These are phyloP conservation scores for Aspergillus tubingensis DNA, from an alignment of 2,329 filamentous ascomycete genomes.

Conservation along the genomic window DNA sequence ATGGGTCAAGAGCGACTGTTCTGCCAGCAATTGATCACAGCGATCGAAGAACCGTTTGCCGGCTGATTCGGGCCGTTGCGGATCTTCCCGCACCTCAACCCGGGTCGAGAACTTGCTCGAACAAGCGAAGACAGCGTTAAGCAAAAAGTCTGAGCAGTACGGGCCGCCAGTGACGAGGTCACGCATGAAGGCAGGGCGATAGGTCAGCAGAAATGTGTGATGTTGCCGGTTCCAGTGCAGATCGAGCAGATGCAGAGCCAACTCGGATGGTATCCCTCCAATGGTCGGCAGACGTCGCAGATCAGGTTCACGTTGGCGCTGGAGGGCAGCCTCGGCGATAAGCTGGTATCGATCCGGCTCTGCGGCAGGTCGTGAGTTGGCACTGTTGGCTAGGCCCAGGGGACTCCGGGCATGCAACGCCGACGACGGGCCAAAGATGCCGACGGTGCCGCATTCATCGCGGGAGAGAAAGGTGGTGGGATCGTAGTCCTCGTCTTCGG, in stretches of 20 bases:
- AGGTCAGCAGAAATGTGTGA: conserved; percentile 51
- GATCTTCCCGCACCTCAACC: conserved; percentile 49
- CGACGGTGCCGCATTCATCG: conserved; percentile 8
- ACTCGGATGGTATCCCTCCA: conserved; percentile 55
- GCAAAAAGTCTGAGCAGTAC: conserved; percentile 55
- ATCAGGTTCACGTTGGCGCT: conserved; percentile 47
- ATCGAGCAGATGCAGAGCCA: conserved; percentile 55
- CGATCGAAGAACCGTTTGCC: conserved; percentile 54
- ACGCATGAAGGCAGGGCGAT: conserved; percentile 56
- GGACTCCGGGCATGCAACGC: conserved; percentile 5
- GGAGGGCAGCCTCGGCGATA: conserved; percentile 26
- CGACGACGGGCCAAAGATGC: conserved; percentile 10
- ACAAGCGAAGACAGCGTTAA: conserved; percentile 55
- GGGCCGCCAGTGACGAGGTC: conserved; percentile 48
- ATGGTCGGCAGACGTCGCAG: conserved; percentile 36
- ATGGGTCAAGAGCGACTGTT: conserved; percentile 12
- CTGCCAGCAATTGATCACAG: conserved; percentile 50
- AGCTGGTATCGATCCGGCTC: conserved; percentile 8
- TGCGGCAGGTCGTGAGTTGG: neutral
- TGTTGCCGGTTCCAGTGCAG: conserved; percentile 59
- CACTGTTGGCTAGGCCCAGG: neutral
- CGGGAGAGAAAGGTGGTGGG: conserved; percentile 9
- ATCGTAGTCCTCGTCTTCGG: conserved; percentile 8
- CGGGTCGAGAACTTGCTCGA: conserved; percentile 52
- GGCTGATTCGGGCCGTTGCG: conserved; percentile 50